Percentiles rank a stretch among this genome's conserved stretches.
These are phyloP conservation scores for Entelexis paramagnoliae DNA, from an alignment of 1,139 yeast genomes.

Conservation along the genomic window DNA sequence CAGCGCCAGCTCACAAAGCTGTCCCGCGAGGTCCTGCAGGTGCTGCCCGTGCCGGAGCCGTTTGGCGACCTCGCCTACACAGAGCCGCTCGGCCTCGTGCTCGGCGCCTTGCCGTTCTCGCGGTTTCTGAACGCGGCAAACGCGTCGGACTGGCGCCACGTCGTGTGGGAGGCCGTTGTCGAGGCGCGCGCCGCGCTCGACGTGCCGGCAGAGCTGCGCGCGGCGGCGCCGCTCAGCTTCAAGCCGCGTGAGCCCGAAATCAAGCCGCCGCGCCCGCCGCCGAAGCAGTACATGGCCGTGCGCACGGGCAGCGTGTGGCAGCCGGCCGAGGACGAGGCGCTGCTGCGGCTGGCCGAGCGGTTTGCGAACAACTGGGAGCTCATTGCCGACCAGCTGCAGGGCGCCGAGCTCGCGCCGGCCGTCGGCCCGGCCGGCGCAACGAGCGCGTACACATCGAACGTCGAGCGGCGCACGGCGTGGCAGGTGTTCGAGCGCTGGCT, in stretches of 20 bases:
- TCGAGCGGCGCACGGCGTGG: slow-evolving; percentile 96
- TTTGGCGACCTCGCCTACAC: not conserved
- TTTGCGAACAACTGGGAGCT: slow-evolving; percentile 90
- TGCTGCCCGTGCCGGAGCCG: slow-evolving; percentile 4
- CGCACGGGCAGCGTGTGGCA: slow-evolving; percentile 93
- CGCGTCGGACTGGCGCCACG: slow-evolving; percentile 30
- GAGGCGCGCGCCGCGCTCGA: not conserved
- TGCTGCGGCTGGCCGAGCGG: slow-evolving; percentile 73
- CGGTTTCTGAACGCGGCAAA: slow-evolving; percentile 29
- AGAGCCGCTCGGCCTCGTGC: slow-evolving; percentile 16
- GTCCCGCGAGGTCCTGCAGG: slow-evolving; percentile 26
- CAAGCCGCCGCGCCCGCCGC: slow-evolving; percentile 77
- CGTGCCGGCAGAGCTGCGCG: not conserved
- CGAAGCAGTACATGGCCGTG: slow-evolving; percentile 61
- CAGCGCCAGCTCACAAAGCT: slow-evolving; percentile 41
- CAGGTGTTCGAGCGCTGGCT: slow-evolving; percentile 95
- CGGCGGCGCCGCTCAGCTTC: slow-evolving; percentile 11
- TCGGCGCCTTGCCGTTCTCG: slow-evolving; percentile 16
- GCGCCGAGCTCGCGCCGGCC: not conserved
- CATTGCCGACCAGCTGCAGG: slow-evolving; percentile 39
- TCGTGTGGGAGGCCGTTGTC: slow-evolving; percentile 26
- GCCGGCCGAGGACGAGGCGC: slow-evolving; percentile 78
- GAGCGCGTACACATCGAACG: slow-evolving; percentile 65
- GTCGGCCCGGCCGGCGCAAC: slow-evolving; percentile 28
- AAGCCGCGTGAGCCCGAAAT: slow-evolving; percentile 23